phyloP scores from a whole-genome alignment of 164 flowering plant species.

The Taxillus chinensis region DNA sequence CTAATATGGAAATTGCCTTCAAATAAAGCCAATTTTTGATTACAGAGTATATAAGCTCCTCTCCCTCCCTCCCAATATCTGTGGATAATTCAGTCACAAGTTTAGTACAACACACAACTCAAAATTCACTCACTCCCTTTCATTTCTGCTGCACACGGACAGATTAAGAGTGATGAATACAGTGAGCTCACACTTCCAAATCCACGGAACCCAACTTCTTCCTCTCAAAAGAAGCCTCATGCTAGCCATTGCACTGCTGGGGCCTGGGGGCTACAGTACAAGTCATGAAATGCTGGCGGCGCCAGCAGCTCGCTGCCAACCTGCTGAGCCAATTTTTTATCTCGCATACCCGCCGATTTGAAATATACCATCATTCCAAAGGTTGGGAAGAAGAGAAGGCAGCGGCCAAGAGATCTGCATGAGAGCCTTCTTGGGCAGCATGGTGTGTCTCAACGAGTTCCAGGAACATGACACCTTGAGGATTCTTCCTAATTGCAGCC shows the following conservation, averaged over 20 bases:
- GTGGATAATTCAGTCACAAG: too few relatives aligned
- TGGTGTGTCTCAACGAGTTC: slow-evolving; percentile 36
- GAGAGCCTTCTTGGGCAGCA: slow-evolving; percentile 22
- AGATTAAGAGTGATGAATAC: too few relatives aligned
- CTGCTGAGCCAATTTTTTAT: slow-evolving; percentile 14
- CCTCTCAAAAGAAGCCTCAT: slow-evolving; percentile 1
- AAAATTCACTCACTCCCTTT: too few relatives aligned
- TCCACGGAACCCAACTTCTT: too few relatives aligned
- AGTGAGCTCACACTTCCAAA: too few relatives aligned
- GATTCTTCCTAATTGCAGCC: slow-evolving; percentile 31
- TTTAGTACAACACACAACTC: too few relatives aligned
- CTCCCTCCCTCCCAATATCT: too few relatives aligned
- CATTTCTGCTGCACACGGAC: too few relatives aligned
- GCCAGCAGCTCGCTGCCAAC: slow-evolving; percentile 8
- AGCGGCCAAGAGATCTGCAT: slow-evolving; percentile 1
- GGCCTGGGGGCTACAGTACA: slow-evolving; percentile 18
- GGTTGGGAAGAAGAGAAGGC: slow-evolving; percentile 13
- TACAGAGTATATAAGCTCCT: too few relatives aligned
- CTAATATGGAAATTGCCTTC: too few relatives aligned
- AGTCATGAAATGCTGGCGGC: slow-evolving; percentile 24
- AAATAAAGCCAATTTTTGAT: too few relatives aligned
- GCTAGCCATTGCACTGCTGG: slow-evolving; percentile 17
- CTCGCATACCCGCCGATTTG: slow-evolving; percentile 14
- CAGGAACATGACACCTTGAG: slow-evolving; percentile 27
- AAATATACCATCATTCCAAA: slow-evolving; percentile 19